Evolutionary conservation across 306 rosid species (phyloP), one percentile per base, ranked within the genome.

Genomic region (Arachis hypogaea): DNA sequence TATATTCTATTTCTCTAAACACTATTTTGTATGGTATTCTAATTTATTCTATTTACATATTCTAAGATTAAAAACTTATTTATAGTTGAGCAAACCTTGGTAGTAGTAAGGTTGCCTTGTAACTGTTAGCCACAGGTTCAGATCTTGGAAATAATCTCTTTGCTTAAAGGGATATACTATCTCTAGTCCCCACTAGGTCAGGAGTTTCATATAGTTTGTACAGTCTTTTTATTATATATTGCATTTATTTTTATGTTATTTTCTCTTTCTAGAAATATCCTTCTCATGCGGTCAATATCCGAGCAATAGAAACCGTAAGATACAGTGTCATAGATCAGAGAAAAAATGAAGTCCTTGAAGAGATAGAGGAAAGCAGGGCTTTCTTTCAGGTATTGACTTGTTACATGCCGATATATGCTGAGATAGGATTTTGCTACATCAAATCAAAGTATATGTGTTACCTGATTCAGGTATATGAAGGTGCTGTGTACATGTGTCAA

Each of bases 311-410:
- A 76, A 74, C 84, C 47, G 78, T 85, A 71, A 89, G 86, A 76
- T 89, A 89, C 69, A 80, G 81, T 75, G 92, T 93, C 66, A 74
- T 86, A 73, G 94, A 91, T 78, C 80, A 85, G 79, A 75, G 61
- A 49, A 85, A 42, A 29, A 72, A 89, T 16, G 55, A 80, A 81
- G 82, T 91, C 79, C 93, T 93, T 80, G 97, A 93, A 86, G 98
- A 93, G 88, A 86, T 93, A 60, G 98, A 93, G 84, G 98, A 93
- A 85, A 91, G 97, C 94, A 91, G 68, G 84, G 96, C 91, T 80
- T 93, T 93, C 85, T 91, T 91, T 83, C 98, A 89, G 96, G 98
- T 93, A 50, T 56, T 47, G 61, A 77, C 71, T 55, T 65, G 29
- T 59, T 59, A 36, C 58, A 30, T 51, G 7, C n/a, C n/a, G 36